Evolutionary conservation across 208 protist species (phyloP), one percentile per base, ranked within the genome.

Genomic region (Trypanosoma boissoni): DNA sequence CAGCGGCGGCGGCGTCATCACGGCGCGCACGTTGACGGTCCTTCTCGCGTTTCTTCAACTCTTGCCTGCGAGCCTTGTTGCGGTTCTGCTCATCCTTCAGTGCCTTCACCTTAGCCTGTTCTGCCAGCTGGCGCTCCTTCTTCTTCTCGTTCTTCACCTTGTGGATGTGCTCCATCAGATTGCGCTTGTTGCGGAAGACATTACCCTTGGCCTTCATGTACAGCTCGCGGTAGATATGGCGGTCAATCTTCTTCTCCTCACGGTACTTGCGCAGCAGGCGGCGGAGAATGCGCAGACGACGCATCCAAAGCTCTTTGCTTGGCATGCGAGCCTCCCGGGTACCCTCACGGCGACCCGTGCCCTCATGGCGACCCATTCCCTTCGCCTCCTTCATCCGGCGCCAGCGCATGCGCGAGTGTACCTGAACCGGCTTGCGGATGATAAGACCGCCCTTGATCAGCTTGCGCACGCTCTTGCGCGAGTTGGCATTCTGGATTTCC

Each of bases 141-240:
- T 84, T 72, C 78, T 97, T 87, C 76, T 99, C 96, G 63, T 94
- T 96, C 92, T 99, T 98, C 63, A 90, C 87, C 81, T 96, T 97
- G 86, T 96, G 84, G 84, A 99, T 99, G 92, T 98, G 82, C 86
- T 99, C 98, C 78, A 99, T 93, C 23, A 99, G 85, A 56, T 96
- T 98, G 71, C 97, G 96, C 91, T 99, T 99, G 96, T 99, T 99
- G 85, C 98, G 98, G 97, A 99, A 99, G 50, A 96, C 92, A 89
- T 99, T 99, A 98, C 98, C 98, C 91, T 99, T 99, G 41, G 80
- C 69, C 80, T 98, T 98, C 52, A 98, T 46, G 86, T 99, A 99
- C 46, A 99, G 81, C 53, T 97, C 81, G 78, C 97, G 97, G 93
- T 99, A 99, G 41, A 99, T 68, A 77, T 98, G 89, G 66, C 85